Conservation (phyloP, 164 flowering plant species). For the Sedum album region DNA sequence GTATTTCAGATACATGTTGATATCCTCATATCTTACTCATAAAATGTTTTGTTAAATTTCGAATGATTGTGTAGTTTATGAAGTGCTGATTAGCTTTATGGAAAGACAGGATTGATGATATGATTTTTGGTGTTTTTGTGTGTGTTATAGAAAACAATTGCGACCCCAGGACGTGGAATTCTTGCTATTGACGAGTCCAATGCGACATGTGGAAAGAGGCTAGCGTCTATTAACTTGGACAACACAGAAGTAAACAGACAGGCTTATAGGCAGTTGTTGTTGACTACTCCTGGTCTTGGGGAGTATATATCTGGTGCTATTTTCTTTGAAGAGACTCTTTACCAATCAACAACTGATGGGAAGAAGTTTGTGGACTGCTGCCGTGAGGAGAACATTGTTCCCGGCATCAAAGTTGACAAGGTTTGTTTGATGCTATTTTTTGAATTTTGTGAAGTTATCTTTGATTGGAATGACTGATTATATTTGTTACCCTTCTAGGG, state of each 20-base stretch:
- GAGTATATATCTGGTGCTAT: slow-evolving; percentile 10
- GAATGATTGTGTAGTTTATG: background rate
- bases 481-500: background rate
- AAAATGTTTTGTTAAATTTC: background rate
- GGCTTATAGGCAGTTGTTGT: slow-evolving; percentile 11
- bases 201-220: slow-evolving; percentile 11
- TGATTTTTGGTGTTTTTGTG: background rate
- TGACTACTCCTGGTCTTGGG: slow-evolving; percentile 10
- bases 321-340: slow-evolving; percentile 10
- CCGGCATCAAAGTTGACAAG: slow-evolving; percentile 12
- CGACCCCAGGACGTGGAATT: slow-evolving; percentile 10
- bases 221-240: slow-evolving; percentile 8
- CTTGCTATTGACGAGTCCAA: slow-evolving; percentile 10
- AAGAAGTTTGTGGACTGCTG: slow-evolving; percentile 10
- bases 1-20: background rate
- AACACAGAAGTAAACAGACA: slow-evolving; percentile 8
- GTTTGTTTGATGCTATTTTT: background rate
- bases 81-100: no score
- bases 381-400: slow-evolving; percentile 10
- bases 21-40: background rate
- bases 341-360: slow-evolving; percentile 10
- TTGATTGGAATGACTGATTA: background rate
- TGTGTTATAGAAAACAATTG: slow-evolving; percentile 7
- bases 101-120: background rate
- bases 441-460: background rate